Evolutionary conservation across 1,284 basidiomycete species (phyloP).

Genomic region (Apiotrichum laibachii): DNA sequence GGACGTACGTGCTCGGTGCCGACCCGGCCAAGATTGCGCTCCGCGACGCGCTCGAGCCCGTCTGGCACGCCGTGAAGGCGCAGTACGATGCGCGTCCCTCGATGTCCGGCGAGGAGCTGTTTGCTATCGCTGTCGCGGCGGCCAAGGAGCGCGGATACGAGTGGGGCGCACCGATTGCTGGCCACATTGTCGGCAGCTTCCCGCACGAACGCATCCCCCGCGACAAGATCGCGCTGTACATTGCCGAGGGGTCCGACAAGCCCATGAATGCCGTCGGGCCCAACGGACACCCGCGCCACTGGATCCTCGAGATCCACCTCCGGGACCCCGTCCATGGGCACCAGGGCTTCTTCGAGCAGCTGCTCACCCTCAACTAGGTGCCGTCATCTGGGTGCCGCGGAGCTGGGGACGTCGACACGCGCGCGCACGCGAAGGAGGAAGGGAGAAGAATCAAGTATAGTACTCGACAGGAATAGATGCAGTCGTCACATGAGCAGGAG

Average conservation of each 20-base stretch:
- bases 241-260: slow-evolving; percentile 10
- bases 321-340: slow-evolving; percentile 8
- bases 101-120: slow-evolving; percentile 22
- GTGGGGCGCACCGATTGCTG: slow-evolving; percentile 18
- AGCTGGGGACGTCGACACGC: too few relatives aligned
- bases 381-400: too few relatives aligned
- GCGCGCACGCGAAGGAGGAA: too few relatives aligned
- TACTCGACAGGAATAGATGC: too few relatives aligned
- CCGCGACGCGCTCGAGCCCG: slow-evolving; percentile 18
- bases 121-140: slow-evolving; percentile 6
- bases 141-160: slow-evolving; percentile 7
- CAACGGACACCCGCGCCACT: slow-evolving; percentile 17
- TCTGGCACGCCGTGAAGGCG: slow-evolving; percentile 16
- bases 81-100: slow-evolving; percentile 12
- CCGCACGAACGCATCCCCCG: slow-evolving; percentile 23
- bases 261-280: slow-evolving; percentile 13
- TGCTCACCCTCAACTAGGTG: slow-evolving; percentile 2
- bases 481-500: too few relatives aligned
- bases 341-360: slow-evolving; percentile 24
- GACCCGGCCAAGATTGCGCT: slow-evolving; percentile 16
- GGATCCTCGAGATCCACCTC: slow-evolving; percentile 21
- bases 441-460: too few relatives aligned
- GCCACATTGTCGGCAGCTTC: slow-evolving; percentile 18
- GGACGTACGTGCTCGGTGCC: slow-evolving; percentile 22
- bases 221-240: slow-evolving; percentile 23